Evolutionary conservation across 306 rosid genomes (phyloP), one percentile per base, ranked within the genome.

Genomic region (Castanea sativa): DNA sequence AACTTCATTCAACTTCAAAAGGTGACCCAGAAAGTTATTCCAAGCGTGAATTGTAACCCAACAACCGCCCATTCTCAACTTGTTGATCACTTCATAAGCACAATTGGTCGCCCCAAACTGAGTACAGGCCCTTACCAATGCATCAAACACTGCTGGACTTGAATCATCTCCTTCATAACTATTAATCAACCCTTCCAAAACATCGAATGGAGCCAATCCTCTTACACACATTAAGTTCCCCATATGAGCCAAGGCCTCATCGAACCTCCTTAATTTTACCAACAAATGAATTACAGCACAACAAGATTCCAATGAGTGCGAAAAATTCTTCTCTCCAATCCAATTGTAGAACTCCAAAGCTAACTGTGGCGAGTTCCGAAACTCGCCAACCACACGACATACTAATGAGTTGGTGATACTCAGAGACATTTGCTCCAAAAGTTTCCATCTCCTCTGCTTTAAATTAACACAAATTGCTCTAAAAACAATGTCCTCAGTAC

Each of bases 11-110:
- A 84, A 60, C 82, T 86, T 87, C 82, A 90, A 55, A 6, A 86
- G 64, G 58, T 84, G 91, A 65, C 69, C 84, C 11, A 90, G 75
- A 75, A 84, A 87, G 76, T 90, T 90, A 80, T 90, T 90, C 91
- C 91, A 90, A 33, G 91, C 93, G 45, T 90, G 93, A 82, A 90
- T 35, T 2, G 91, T 71, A 38, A 90, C 87, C 78, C 76, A 75
- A 73, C 1, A 80, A 13, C 88, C 86, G n/a, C 45, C 74, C 29
- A 5, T 18, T 53, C 83, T 87, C 68, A 86, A 79, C 79, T 80
- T 81, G 41, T 18, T 73, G 5, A 87, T 85, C 27, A 90, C 93
- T 19, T 71, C 85, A 78, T 82, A 87, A 73, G 90, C 93, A 82
- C 85, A 83, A 57, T 89, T 82, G 18, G 81, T 80, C 11, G 35